Conservation (phyloP, 805 yeast species). For the Citeromyces nyonsensis region DNA sequence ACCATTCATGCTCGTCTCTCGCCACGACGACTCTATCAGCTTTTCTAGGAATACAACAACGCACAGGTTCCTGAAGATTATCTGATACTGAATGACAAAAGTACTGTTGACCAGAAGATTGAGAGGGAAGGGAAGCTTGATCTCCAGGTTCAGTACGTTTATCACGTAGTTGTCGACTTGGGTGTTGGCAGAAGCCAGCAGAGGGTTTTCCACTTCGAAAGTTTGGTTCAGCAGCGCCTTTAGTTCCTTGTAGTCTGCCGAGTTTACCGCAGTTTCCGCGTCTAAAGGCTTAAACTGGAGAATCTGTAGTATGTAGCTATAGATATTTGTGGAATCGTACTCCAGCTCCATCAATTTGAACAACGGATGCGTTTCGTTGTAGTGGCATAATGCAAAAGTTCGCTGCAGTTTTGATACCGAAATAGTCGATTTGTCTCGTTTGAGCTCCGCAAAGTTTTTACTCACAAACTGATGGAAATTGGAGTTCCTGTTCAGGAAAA, state of each 20-base stretch:
- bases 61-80: conserved; percentile 57
- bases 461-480: conserved; percentile 37
- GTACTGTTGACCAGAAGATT: conserved; percentile 62
- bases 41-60: conserved; percentile 48
- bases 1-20: conserved; percentile 43
- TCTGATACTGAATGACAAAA: conserved; percentile 62
- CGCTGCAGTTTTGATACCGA: conserved; percentile 17
- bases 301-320: conserved; percentile 28
- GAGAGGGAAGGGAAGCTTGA: conserved; percentile 75
- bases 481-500: conserved; percentile 35
- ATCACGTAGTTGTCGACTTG: conserved; percentile 25
- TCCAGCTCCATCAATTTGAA: conserved; percentile 3
- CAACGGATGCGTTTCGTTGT: conserved; percentile 4
- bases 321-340: conserved; percentile 12
- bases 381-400: conserved; percentile 9
- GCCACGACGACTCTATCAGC: conserved; percentile 54
- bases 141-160: conserved; percentile 35
- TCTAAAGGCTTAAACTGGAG: conserved; percentile 38
- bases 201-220: conserved; percentile 11
- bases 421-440: conserved; percentile 13
- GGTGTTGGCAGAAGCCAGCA: conserved; percentile 9
- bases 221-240: conserved; percentile 27
- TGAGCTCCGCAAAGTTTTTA: conserved; percentile 33
- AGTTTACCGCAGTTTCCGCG: conserved; percentile 31
- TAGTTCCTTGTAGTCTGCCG: conserved; percentile 25